A percentile compares a stretch with the other conserved stretches of the same genome.
phyloP scores from a whole-genome alignment of 108 stramenopile genomes.

The Ochromonas danica region DNA sequence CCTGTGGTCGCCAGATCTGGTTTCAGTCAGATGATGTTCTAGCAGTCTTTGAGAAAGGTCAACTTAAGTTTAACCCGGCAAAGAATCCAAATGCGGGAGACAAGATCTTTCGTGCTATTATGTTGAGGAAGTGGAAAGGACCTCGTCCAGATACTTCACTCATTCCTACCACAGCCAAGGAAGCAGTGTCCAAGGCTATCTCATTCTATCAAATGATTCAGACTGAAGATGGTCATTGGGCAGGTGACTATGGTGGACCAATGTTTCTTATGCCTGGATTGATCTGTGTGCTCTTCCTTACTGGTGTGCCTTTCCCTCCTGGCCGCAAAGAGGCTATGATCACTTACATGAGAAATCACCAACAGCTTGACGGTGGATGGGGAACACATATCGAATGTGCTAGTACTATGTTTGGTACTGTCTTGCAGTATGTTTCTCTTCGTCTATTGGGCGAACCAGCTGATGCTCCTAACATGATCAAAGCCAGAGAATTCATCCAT shows the following conservation, averaged over 20 bases:
- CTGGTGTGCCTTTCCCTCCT: slow-evolving; percentile 65
- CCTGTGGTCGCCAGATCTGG: slow-evolving; percentile 52
- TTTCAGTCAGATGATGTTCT: neutral
- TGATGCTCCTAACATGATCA: slow-evolving; percentile 40
- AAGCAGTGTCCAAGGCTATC: slow-evolving; percentile 53
- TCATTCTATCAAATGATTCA: slow-evolving; percentile 79
- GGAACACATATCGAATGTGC: slow-evolving; percentile 96
- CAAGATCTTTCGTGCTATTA: slow-evolving; percentile 44
- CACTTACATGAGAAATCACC: slow-evolving; percentile 80
- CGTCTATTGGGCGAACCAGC: slow-evolving; percentile 71
- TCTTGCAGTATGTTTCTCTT: slow-evolving; percentile 80
- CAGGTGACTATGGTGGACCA: slow-evolving; percentile 97
- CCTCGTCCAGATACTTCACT: slow-evolving; percentile 40
- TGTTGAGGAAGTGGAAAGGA: slow-evolving; percentile 45
- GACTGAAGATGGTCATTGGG: slow-evolving; percentile 83
- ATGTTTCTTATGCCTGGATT: slow-evolving; percentile 95
- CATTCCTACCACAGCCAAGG: slow-evolving; percentile 41
- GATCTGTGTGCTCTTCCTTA: slow-evolving; percentile 74
- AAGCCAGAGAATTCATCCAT: slow-evolving; percentile 65
- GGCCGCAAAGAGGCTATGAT: slow-evolving; percentile 57
- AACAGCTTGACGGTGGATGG: slow-evolving; percentile 97
- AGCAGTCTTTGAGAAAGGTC: slow-evolving; percentile 18
- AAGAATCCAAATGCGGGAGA: slow-evolving; percentile 52
- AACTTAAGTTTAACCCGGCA: slow-evolving; percentile 42
- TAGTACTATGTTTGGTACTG: slow-evolving; percentile 93